Percentiles rank a stretch among this genome's conserved stretches.
Evolutionary conservation across 441 rosid species (phyloP).

Genomic region (Erodium texanum): DNA sequence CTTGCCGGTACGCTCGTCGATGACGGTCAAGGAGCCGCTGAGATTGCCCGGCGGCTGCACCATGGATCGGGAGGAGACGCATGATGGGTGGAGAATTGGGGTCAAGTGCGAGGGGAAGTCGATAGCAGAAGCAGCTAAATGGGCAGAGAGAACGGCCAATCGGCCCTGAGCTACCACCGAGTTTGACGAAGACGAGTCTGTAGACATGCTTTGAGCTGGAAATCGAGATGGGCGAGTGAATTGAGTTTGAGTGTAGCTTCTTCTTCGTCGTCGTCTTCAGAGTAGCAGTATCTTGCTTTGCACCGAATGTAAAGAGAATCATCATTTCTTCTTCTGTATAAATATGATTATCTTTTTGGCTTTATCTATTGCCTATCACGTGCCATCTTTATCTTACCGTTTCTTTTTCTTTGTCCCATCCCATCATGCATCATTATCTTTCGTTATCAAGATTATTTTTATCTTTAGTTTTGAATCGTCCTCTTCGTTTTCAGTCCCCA

Average conservation of each 20-base stretch:
- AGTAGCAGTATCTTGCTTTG: no score
- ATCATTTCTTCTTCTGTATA: no score
- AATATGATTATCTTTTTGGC: no score
- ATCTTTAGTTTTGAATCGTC: no score
- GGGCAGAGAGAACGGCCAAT: conserved; percentile 61
- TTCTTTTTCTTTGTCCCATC: no score
- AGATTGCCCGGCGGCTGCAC: conserved; percentile 38
- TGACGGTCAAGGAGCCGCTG: conserved; percentile 46
- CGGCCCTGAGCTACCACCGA: conserved; percentile 39
- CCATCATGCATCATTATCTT: no score
- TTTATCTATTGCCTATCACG: no score
- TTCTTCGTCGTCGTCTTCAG: not conserved
- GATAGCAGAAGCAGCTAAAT: conserved; percentile 32
- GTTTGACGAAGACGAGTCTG: not conserved
- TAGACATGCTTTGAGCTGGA: not conserved
- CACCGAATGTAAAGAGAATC: no score
- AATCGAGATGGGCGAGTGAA: not conserved
- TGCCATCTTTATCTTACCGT: no score
- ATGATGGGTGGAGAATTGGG: conserved; percentile 34
- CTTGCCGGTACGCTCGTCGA: conserved; percentile 73
- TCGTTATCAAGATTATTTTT: no score
- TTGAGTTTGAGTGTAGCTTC: not conserved
- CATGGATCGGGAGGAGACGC: conserved; percentile 35
- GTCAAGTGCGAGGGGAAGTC: conserved; percentile 1
- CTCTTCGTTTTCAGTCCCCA: no score